phyloP scores from a whole-genome alignment of 352 stramenopile genomes.

The Blastocystis sp. region DNA sequence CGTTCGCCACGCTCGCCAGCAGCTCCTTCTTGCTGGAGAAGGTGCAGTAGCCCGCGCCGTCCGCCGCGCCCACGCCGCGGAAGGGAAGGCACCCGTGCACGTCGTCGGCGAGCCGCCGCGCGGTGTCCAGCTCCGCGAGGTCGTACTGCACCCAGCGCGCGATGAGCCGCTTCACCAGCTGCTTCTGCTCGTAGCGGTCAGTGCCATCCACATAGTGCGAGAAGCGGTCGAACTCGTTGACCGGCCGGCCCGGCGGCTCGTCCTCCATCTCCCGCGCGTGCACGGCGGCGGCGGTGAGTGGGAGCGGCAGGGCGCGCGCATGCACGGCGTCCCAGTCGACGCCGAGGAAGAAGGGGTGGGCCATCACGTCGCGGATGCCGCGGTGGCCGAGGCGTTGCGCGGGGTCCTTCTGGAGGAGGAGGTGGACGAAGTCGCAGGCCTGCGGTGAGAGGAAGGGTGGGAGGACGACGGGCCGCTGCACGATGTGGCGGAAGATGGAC shows the following conservation, averaged over 20 bases:
- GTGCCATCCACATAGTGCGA: slow-evolving; percentile 53
- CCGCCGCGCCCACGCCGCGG: background rate
- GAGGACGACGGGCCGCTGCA: slow-evolving; percentile 78
- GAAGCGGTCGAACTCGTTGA: slow-evolving; percentile 44
- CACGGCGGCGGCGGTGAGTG: slow-evolving; percentile 24
- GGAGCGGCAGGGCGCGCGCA: slow-evolving; percentile 15
- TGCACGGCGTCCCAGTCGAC: slow-evolving; percentile 77
- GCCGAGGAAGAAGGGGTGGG: slow-evolving; percentile 80
- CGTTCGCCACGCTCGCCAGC: slow-evolving; percentile 5
- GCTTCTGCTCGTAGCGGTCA: slow-evolving; percentile 48
- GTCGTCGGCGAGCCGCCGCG: background rate
- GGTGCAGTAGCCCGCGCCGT: slow-evolving; percentile 5
- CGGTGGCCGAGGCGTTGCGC: slow-evolving; percentile 78
- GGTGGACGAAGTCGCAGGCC: slow-evolving; percentile 78
- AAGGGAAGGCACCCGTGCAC: slow-evolving; percentile 10
- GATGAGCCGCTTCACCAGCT: background rate
- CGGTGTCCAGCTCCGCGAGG: background rate
- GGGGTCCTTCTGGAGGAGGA: slow-evolving; percentile 76
- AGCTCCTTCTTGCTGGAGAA: background rate
- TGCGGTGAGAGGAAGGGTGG: slow-evolving; percentile 78
- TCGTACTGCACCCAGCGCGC: slow-evolving; percentile 31
- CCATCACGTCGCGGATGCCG: slow-evolving; percentile 79
- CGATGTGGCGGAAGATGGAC: slow-evolving; percentile 83
- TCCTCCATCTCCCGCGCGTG: background rate
- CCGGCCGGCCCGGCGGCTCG: background rate